These are phyloP conservation scores for Apiospora hydei DNA, from an alignment of 2,329 filamentous ascomycete species.

Conservation along the genomic window DNA sequence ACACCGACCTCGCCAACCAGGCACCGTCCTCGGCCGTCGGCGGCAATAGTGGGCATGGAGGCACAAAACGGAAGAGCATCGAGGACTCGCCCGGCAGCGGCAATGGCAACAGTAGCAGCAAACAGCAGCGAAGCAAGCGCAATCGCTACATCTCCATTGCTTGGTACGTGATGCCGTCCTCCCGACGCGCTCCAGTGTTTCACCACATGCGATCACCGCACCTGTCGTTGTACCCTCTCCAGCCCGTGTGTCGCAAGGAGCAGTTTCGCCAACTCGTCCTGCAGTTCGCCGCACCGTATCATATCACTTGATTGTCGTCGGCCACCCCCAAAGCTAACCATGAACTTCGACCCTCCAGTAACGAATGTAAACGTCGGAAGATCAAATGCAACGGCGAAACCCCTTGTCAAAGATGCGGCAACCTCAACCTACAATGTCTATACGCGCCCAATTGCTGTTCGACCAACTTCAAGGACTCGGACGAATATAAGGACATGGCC, in stretches of 20 bases:
- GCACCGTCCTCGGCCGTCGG: slow-evolving; percentile 5
- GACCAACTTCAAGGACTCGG: slow-evolving; percentile 89
- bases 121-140: slow-evolving; percentile 66
- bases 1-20: background rate
- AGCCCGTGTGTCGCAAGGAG: background rate
- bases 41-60: background rate
- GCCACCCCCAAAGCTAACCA: background rate
- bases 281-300: background rate
- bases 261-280: background rate
- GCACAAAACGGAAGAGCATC: slow-evolving; percentile 38
- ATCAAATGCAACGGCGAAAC: slow-evolving; percentile 78
- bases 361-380: slow-evolving; percentile 78
- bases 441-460: slow-evolving; percentile 73
- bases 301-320: background rate
- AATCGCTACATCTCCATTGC: slow-evolving; percentile 70
- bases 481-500: slow-evolving; percentile 86
- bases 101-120: slow-evolving; percentile 35
- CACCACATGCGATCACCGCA: background rate
- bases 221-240: background rate
- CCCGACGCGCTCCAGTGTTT: slow-evolving; percentile 5
- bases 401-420: slow-evolving; percentile 72
- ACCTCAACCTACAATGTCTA: slow-evolving; percentile 70
- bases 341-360: slow-evolving; percentile 51
- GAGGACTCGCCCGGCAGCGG: slow-evolving; percentile 35
- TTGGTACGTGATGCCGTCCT: slow-evolving; percentile 53